Evolutionary conservation across 2,329 filamentous ascomycete species (phyloP), one percentile per base, ranked within the genome.

Genomic region (Cladophialophora yegresii): DNA sequence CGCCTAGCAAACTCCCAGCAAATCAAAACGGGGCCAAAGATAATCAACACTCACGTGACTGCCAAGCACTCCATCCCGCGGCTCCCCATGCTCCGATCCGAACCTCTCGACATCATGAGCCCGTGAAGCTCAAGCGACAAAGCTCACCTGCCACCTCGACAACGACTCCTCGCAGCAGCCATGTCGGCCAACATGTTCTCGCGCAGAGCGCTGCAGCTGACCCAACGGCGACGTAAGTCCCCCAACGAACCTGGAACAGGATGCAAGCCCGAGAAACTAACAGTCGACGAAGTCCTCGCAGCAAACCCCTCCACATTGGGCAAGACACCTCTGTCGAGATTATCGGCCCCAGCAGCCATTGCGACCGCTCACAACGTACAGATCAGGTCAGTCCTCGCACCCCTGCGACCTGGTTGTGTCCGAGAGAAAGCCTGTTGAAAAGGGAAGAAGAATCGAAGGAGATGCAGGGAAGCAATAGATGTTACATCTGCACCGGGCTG

Each of bases 201-300:
- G 61, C 79, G 81, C 70, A 79, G 80, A 74, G 72, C 80, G 73
- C 75, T 77, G 61, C 79, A 82, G 71, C 77, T 78, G 70, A 79
- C 79, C 66, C 73, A 80, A 72, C 77, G 79, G 74, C 79, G 80
- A 74, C 74, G 80, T 82, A 81, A 69, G 79, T 77, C 23, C 43
- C 47, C 32, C 53, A 50, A 16, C 32, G 28, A 7, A 7, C 51
- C 32, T 13, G 47, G 22, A 7, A 8, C 36, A n/a, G 3, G 12
- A 49, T 40, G 54, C 6, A 53, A n/a, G 26, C 26, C 26, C 23
- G 26, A 28, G 3, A 50, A 10, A 40, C 33, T 51, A 60, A 64
- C 54, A 23, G 54, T n/a, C 13, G 9, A 32, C 32, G 7, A 72
- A 81, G 80, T 81, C 72, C 77, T 77, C 74, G 75, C 76, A 70